phyloP scores from a whole-genome alignment of 805 yeast species.

The Candida xyloterini region DNA sequence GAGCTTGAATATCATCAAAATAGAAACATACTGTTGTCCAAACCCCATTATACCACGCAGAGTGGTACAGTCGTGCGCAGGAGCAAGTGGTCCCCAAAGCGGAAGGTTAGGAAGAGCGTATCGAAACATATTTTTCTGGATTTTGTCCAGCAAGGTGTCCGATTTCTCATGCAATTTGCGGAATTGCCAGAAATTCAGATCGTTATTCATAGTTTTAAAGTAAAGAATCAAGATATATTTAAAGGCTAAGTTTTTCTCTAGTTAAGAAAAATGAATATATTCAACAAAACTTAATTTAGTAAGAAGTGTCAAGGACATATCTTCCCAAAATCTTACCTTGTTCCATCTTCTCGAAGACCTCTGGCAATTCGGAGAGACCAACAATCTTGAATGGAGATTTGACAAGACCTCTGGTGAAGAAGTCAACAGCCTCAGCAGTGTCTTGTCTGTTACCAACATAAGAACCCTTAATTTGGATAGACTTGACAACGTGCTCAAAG shows the following conservation, averaged over 20 bases:
- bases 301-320: constrained; percentile 77
- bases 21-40: constrained; percentile 27
- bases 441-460: constrained; percentile 90
- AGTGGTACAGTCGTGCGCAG: constrained; percentile 33
- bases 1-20: constrained; percentile 12
- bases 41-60: constrained; percentile 27
- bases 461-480: constrained; percentile 72
- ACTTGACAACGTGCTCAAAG: constrained; percentile 69
- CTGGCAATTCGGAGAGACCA: constrained; percentile 68
- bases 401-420: constrained; percentile 65
- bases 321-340: constrained; percentile 85
- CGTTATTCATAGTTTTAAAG: constrained; percentile 1
- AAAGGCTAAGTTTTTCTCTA: neutral
- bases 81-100: constrained; percentile 35
- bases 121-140: constrained; percentile 25
- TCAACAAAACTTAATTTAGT: constrained; percentile 33
- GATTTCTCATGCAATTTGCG: constrained; percentile 26
- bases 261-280: constrained; percentile 3
- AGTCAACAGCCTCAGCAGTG: constrained; percentile 72
- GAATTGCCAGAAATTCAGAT: constrained; percentile 14
- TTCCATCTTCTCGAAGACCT: constrained; percentile 73
- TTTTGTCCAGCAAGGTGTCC: constrained; percentile 20
- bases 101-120: constrained; percentile 29
- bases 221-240: neutral
- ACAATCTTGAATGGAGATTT: constrained; percentile 67